phyloP scores from a whole-genome alignment of 257 asterid species.

The Fraxinus americana region DNA sequence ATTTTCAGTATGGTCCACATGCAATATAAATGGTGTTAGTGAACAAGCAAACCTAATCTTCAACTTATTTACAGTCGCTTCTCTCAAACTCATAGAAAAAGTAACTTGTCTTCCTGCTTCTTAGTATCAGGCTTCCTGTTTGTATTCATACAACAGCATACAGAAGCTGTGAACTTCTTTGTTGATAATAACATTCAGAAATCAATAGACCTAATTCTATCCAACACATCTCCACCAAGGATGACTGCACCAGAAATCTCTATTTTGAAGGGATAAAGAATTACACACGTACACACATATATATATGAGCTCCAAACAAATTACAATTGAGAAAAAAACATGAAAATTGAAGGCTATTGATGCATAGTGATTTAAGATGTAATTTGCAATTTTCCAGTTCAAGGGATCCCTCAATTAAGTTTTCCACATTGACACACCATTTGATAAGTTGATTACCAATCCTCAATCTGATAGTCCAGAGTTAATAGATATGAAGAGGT shows the following conservation, averaged over 20 bases:
- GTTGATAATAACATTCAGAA: neutral
- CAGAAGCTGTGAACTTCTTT: neutral
- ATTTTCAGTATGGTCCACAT: neutral
- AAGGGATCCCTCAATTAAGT: neutral
- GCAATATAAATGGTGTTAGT: neutral
- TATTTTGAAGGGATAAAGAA: neutral
- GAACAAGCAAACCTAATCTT: neutral
- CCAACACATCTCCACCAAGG: neutral
- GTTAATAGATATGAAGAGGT: neutral
- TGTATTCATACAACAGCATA: neutral
- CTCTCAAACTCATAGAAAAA: neutral
- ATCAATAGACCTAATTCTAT: neutral
- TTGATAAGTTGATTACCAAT: neutral
- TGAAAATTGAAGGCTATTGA: neutral
- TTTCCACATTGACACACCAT: neutral
- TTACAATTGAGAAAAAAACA: neutral
- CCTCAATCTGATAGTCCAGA: neutral
- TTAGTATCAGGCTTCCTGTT: neutral
- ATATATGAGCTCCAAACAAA: neutral
- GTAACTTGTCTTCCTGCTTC: neutral
- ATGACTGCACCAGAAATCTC: neutral
- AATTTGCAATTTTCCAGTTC: neutral
- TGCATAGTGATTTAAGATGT: neutral
- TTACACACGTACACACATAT: too few relatives aligned
- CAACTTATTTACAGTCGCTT: neutral